A percentile compares a stretch with the other conserved stretches of the same genome.
phyloP scores from a whole-genome alignment of 2,329 filamentous ascomycete genomes.

The Xylariales sp. region DNA sequence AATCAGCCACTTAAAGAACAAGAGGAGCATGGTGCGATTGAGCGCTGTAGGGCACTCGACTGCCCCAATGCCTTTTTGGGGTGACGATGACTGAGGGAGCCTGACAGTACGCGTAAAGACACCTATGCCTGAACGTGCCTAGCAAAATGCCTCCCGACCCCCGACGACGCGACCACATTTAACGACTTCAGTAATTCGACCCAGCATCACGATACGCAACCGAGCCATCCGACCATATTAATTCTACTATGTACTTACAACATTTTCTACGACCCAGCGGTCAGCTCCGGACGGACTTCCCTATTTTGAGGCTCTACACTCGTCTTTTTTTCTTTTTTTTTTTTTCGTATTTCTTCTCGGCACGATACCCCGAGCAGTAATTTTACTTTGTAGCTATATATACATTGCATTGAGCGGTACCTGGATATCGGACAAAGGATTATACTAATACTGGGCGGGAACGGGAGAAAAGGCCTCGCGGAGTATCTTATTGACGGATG shows the following conservation, averaged over 20 bases:
- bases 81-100: slow-evolving; percentile 54
- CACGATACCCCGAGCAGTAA: slow-evolving; percentile 14
- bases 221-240: not conserved
- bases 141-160: not conserved
- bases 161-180: not conserved
- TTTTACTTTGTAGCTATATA: slow-evolving; percentile 29
- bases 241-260: slow-evolving; percentile 25
- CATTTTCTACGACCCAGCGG: not conserved
- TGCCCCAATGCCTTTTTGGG: slow-evolving; percentile 54
- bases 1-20: slow-evolving; percentile 35
- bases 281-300: slow-evolving; percentile 2
- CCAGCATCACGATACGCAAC: slow-evolving; percentile 1
- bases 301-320: not conserved
- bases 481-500: slow-evolving; percentile 24
- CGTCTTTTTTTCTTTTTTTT: not conserved
- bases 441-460: slow-evolving; percentile 33
- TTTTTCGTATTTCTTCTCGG: slow-evolving; percentile 13
- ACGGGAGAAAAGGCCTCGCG: slow-evolving; percentile 24
- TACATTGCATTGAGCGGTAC: slow-evolving; percentile 26
- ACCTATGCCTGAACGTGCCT: not conserved
- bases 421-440: slow-evolving; percentile 25
- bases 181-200: slow-evolving; percentile 21
- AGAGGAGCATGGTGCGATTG: slow-evolving; percentile 57
- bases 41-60: slow-evolving; percentile 54
- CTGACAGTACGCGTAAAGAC: slow-evolving; percentile 23